phyloP scores from a whole-genome alignment of 2,329 filamentous ascomycete species.

The Fusarium pseudograminearum region DNA sequence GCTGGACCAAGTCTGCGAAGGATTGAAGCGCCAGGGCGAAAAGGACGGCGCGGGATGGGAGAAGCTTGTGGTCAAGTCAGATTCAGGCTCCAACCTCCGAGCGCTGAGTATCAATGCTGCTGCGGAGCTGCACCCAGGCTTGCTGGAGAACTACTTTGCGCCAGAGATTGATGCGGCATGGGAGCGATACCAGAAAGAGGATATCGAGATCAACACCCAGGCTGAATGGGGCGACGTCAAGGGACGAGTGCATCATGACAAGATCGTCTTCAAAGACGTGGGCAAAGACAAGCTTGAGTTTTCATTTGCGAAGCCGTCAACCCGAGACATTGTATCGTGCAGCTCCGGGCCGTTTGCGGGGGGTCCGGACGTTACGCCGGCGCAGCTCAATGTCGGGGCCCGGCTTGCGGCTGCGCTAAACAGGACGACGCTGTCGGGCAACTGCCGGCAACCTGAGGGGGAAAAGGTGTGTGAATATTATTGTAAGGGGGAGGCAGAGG shows the following conservation, averaged over 20 bases:
- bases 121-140: conserved; percentile 56
- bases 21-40: conserved; percentile 59
- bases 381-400: conserved; percentile 74
- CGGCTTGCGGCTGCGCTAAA: conserved; percentile 82
- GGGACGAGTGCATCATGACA: conserved; percentile 56
- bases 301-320: conserved; percentile 60
- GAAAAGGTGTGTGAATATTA: conserved; percentile 66
- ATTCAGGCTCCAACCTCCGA: conserved; percentile 58
- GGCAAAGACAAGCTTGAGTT: conserved; percentile 50
- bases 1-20: conserved; percentile 59
- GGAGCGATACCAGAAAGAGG: conserved; percentile 58
- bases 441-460: conserved; percentile 64
- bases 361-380: conserved; percentile 54
- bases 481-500: conserved; percentile 50
- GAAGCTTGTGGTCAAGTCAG: conserved; percentile 60
- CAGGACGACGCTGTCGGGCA: conserved; percentile 73
- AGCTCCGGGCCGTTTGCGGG: conserved; percentile 66
- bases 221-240: conserved; percentile 62
- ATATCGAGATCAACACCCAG: conserved; percentile 67
- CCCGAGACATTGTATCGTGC: conserved; percentile 65
- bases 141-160: conserved; percentile 65
- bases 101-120: conserved; percentile 67
- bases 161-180: conserved; percentile 65
- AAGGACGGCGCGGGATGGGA: conserved; percentile 65
- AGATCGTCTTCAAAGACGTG: conserved; percentile 57